Evolutionary conservation across 345 rosid genomes (phyloP).

Genomic region (Abelmoschus esculentus): DNA sequence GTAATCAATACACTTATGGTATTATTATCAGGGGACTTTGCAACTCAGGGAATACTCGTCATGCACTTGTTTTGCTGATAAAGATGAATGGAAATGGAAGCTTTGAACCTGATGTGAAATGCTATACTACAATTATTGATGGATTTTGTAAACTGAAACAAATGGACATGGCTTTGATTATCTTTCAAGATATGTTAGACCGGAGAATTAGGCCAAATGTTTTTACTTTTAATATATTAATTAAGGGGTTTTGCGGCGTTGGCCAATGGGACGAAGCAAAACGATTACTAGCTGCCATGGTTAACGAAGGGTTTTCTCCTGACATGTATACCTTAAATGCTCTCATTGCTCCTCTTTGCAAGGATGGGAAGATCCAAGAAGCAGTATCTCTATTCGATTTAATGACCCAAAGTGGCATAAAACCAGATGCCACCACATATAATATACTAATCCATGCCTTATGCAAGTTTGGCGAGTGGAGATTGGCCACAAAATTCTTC

Average conservation of each 20-base stretch:
- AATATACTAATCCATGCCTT: not conserved
- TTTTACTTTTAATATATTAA: no score
- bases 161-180: not conserved
- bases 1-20: not conserved
- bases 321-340: not conserved
- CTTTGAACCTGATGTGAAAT: not conserved
- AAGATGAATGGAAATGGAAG: not conserved
- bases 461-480: not conserved
- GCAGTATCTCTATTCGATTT: not conserved
- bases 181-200: no score
- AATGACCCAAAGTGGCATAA: slow-evolving; percentile 14
- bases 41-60: not conserved
- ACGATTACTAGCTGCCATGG: no score
- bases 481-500: not conserved
- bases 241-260: no score
- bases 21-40: not conserved
- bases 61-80: not conserved
- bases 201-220: no score
- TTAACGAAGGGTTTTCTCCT: no score
- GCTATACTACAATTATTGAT: not conserved
- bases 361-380: not conserved
- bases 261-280: no score
- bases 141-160: not conserved
- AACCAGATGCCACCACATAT: slow-evolving; percentile 8
- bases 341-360: not conserved